Evolutionary conservation across 1,139 yeast genomes (phyloP).

Genomic region (Yamadazyma sp.): DNA sequence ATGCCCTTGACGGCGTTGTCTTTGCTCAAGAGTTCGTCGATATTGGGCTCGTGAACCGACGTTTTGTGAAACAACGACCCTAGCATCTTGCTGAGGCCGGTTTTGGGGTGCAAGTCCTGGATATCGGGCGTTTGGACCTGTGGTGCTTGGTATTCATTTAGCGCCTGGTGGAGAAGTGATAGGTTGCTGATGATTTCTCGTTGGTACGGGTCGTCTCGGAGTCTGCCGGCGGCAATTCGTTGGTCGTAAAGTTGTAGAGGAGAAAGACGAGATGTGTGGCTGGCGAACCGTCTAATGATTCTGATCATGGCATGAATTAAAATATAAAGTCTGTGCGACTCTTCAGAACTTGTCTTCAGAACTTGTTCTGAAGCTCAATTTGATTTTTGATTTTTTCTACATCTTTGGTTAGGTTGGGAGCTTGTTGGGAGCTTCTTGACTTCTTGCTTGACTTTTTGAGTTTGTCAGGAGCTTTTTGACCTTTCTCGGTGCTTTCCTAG

Average conservation of each 20-base stretch:
- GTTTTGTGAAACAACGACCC: slow-evolving; percentile 7
- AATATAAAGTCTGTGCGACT: no score
- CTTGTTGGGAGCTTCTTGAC: no score
- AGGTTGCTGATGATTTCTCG: slow-evolving; percentile 57
- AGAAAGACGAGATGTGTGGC: slow-evolving; percentile 12
- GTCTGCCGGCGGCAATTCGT: slow-evolving; percentile 50
- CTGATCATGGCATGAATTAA: no score
- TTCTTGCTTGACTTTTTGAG: no score
- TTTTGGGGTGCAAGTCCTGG: slow-evolving; percentile 46
- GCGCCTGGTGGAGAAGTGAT: slow-evolving; percentile 49
- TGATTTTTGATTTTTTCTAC: no score
- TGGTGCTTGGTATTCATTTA: slow-evolving; percentile 57
- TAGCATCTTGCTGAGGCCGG: slow-evolving; percentile 37
- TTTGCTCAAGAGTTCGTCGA: slow-evolving; percentile 15
- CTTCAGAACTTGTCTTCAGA: no score
- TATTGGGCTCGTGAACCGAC: slow-evolving; percentile 13
- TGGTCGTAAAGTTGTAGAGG: slow-evolving; percentile 66
- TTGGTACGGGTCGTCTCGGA: slow-evolving; percentile 69
- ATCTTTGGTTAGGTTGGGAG: no score
- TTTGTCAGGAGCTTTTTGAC: no score
- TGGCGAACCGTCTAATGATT: slow-evolving; percentile 2
- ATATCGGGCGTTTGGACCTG: slow-evolving; percentile 49
- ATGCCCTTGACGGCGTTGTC: slow-evolving; percentile 64
- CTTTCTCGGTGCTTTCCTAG: no score
- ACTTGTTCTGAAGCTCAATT: no score